phyloP scores from a whole-genome alignment of 2,329 filamentous ascomycete genomes.

The Botryosphaeria agaves region DNA sequence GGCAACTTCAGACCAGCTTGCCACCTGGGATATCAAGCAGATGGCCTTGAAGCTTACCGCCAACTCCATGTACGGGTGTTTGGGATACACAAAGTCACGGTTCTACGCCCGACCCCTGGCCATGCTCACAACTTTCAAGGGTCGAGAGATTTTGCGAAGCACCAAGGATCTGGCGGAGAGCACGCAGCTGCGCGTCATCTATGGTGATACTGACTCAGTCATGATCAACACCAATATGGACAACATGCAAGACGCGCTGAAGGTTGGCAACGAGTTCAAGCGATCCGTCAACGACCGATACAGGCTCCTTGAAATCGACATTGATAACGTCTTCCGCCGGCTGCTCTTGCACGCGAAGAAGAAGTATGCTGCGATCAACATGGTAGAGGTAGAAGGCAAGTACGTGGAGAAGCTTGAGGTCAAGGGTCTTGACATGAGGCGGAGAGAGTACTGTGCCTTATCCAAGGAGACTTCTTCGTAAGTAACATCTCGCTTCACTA shows the following conservation, averaged over 20 bases:
- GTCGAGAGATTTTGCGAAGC: constrained; percentile 87
- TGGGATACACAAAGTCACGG: constrained; percentile 90
- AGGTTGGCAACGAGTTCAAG: constrained; percentile 90
- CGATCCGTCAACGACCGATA: constrained; percentile 88
- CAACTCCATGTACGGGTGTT: constrained; percentile 98
- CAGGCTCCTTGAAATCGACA: constrained; percentile 85
- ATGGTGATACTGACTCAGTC: constrained; percentile 97
- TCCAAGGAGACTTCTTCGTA: constrained; percentile 81
- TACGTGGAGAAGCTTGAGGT: constrained; percentile 91
- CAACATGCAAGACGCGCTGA: constrained; percentile 76
- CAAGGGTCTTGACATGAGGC: constrained; percentile 95
- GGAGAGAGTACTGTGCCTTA: constrained; percentile 87
- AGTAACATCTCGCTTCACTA: constrained; percentile 7
- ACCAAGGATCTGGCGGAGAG: constrained; percentile 93
- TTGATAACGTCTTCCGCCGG: constrained; percentile 90
- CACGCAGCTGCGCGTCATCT: constrained; percentile 85
- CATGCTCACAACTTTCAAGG: constrained; percentile 92
- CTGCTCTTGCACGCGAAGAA: constrained; percentile 95
- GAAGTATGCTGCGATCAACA: constrained; percentile 95
- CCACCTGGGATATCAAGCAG: constrained; percentile 97
- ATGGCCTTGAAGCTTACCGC: constrained; percentile 91
- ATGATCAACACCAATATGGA: constrained; percentile 99
- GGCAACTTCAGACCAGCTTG: constrained; percentile 70
- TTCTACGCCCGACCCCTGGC: constrained; percentile 94
- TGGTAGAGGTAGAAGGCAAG: constrained; percentile 76